Conservation (phyloP, 495 filamentous ascomycete genomes). For the Talaromyces adpressus region DNA sequence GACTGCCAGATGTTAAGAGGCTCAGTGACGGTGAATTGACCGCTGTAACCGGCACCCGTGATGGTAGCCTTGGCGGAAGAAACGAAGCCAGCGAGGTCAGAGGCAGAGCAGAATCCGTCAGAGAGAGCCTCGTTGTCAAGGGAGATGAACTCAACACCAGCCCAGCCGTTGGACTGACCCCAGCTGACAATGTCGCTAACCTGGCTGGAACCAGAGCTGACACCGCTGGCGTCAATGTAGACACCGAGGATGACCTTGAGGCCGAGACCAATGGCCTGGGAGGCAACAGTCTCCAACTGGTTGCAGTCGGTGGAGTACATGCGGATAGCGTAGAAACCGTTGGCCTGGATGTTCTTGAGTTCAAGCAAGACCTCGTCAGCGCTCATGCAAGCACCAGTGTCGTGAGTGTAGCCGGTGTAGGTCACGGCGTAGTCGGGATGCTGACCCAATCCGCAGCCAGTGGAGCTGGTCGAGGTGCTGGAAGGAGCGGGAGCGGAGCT, state of each 20-base stretch:
- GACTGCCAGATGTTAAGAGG: constrained; percentile 62
- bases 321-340: constrained; percentile 77
- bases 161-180: constrained; percentile 52
- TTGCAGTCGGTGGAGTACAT: constrained; percentile 90
- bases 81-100: constrained; percentile 65
- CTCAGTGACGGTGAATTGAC: constrained; percentile 79
- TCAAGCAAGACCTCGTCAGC: constrained; percentile 53
- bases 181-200: constrained; percentile 63
- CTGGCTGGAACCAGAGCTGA: constrained; percentile 56
- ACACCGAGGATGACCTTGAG: constrained; percentile 79
- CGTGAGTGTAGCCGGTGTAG: constrained; percentile 73
- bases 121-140: constrained; percentile 88
- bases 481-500: constrained; percentile 7
- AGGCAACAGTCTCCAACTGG: constrained; percentile 66
- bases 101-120: constrained; percentile 54
- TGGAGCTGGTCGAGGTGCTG: constrained; percentile 11
- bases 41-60: constrained; percentile 58
- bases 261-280: constrained; percentile 50
- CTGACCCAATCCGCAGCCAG: constrained; percentile 4
- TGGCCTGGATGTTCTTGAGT: constrained; percentile 57
- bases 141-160: constrained; percentile 67
- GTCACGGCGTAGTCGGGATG: constrained; percentile 77
- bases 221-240: constrained; percentile 63
- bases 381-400: constrained; percentile 58
- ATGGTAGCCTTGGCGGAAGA: constrained; percentile 35